These are phyloP conservation scores for Psilocybe tampanensis DNA, from an alignment of 768 basidiomycete genomes.

Conservation along the genomic window DNA sequence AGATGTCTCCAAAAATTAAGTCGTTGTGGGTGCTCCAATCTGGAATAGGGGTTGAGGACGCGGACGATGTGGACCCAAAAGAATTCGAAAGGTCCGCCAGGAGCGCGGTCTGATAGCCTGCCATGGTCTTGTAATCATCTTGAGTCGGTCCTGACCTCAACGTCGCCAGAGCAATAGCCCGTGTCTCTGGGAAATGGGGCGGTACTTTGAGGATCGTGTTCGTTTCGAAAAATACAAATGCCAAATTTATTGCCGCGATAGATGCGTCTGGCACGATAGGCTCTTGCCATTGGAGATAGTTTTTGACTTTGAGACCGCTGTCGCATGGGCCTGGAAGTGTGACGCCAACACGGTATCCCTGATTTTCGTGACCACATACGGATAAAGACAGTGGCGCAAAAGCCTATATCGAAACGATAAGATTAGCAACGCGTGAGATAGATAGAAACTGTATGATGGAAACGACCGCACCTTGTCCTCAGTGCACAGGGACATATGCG, in stretches of 20 bases:
- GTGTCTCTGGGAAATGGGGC: conserved; percentile 51
- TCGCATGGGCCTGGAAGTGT: background rate
- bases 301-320: conserved; percentile 4
- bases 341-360: background rate
- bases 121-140: conserved; percentile 51
- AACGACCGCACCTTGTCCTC: conserved; percentile 21
- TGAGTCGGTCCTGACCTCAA: conserved; percentile 54
- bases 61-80: background rate
- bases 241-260: conserved; percentile 52
- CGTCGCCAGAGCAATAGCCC: conserved; percentile 44
- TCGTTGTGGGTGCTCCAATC: conserved; percentile 33
- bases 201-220: conserved; percentile 42
- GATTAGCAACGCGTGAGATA: conserved; percentile 12
- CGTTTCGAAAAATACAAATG: conserved; percentile 53
- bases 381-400: background rate
- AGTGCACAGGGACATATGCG: conserved; percentile 22
- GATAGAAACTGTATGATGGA: conserved; percentile 3
- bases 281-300: conserved; percentile 8
- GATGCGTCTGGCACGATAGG: conserved; percentile 37
- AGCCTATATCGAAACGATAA: conserved; percentile 5
- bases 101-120: conserved; percentile 46
- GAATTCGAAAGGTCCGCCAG: conserved; percentile 36
- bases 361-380: background rate
- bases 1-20: conserved; percentile 23
- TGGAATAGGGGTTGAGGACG: background rate